These are phyloP conservation scores for Tetrapyrgos nigripes DNA, from an alignment of 1,284 basidiomycete species.

Conservation along the genomic window DNA sequence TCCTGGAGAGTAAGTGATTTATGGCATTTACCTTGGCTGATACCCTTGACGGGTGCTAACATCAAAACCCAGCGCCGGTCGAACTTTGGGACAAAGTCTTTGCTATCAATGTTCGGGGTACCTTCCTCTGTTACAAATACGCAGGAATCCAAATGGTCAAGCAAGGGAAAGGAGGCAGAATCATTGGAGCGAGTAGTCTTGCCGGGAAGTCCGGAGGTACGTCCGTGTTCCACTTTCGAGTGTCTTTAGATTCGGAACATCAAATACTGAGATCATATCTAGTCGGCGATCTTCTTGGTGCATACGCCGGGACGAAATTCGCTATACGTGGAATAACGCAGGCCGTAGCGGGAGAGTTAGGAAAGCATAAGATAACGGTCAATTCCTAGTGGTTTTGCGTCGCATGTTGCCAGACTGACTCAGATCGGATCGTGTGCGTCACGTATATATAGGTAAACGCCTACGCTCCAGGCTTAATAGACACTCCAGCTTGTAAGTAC, in stretches of 20 bases:
- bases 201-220: constrained; percentile 37
- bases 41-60: constrained; percentile 10
- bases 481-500: not conserved
- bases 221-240: constrained; percentile 14
- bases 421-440: no score
- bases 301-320: constrained; percentile 13
- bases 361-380: constrained; percentile 16
- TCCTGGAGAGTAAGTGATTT: constrained; percentile 32
- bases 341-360: constrained; percentile 12
- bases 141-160: constrained; percentile 36
- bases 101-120: constrained; percentile 22
- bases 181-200: constrained; percentile 44
- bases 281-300: not conserved
- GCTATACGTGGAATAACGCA: constrained; percentile 17
- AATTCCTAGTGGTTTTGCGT: constrained; percentile 38
- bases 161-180: constrained; percentile 40
- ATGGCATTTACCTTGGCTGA: not conserved
- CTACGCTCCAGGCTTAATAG: constrained; percentile 3
- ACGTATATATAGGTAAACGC: no score
- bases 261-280: not conserved
- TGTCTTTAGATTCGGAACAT: not conserved
- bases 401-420: constrained; percentile 30
- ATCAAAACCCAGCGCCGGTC: constrained; percentile 12
- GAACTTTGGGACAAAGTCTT: constrained; percentile 21
- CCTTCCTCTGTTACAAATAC: constrained; percentile 33